Percentiles rank a stretch among this genome's conserved stretches.
Conservation (phyloP, 164 flowering plant genomes). For the Vitis cinerea region DNA sequence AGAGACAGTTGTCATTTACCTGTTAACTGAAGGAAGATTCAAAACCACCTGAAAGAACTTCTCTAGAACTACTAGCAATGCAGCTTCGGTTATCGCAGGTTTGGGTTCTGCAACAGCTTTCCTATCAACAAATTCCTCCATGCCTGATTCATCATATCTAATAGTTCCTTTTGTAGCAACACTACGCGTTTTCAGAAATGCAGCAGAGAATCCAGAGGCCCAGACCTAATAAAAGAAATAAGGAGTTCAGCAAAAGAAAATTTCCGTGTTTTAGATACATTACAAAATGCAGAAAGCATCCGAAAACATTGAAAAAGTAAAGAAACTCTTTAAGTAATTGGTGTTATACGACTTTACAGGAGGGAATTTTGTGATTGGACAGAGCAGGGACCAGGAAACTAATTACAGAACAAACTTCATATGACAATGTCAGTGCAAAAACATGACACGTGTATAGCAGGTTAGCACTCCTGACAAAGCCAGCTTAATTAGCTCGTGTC, state of each 20-base stretch:
- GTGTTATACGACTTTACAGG: too few species aligned
- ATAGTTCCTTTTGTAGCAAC: slow-evolving; percentile 62
- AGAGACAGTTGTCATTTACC: slow-evolving; percentile 33
- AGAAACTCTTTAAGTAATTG: too few species aligned
- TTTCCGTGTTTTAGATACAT: too few species aligned
- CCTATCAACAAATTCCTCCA: slow-evolving; percentile 21
- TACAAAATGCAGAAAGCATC: not conserved
- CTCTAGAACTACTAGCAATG: slow-evolving; percentile 68
- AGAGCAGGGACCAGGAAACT: not conserved
- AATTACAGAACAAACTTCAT: too few species aligned
- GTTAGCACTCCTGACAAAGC: too few species aligned
- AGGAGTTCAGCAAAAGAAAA: not conserved
- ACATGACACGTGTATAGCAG: too few species aligned
- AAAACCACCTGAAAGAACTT: slow-evolving; percentile 81
- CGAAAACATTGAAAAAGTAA: not conserved
- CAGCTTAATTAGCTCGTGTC: too few species aligned
- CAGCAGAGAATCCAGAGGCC: slow-evolving; percentile 99
- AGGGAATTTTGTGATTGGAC: not conserved
- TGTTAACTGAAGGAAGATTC: slow-evolving; percentile 79
- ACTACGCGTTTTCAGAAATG: slow-evolving; percentile 86
- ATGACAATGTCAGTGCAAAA: too few species aligned
- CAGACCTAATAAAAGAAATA: slow-evolving; percentile 14
- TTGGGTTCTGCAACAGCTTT: slow-evolving; percentile 35
- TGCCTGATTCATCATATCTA: slow-evolving; percentile 20
- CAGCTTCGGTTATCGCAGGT: slow-evolving; percentile 83